phyloP scores from a whole-genome alignment of 2,329 filamentous ascomycete species.

The Aureobasidium sp. region DNA sequence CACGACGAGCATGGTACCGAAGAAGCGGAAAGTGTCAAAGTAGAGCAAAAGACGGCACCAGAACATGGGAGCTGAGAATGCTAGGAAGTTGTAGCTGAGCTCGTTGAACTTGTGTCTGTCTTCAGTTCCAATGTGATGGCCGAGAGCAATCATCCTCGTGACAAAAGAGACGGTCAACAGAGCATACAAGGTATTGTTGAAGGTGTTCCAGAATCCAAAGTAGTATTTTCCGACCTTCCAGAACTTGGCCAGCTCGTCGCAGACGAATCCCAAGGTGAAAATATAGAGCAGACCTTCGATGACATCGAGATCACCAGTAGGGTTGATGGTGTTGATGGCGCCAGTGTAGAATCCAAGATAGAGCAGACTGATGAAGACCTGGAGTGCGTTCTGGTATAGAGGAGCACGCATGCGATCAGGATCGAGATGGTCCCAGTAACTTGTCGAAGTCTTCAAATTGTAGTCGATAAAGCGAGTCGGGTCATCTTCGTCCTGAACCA shows the following conservation, averaged over 20 bases:
- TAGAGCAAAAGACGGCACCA: conserved; percentile 91
- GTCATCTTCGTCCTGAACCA: conserved; percentile 91
- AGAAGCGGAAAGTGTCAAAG: conserved; percentile 88
- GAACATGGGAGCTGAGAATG: conserved; percentile 92
- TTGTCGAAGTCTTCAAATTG: conserved; percentile 68
- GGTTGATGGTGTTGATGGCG: conserved; percentile 92
- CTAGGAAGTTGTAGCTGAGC: conserved; percentile 87
- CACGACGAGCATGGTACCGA: conserved; percentile 96
- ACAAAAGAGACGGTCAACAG: conserved; percentile 73
- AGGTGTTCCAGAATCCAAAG: conserved; percentile 93
- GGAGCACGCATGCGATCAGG: conserved; percentile 92
- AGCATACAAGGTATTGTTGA: conserved; percentile 77
- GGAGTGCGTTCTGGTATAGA: conserved; percentile 83
- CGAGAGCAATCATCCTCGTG: conserved; percentile 70
- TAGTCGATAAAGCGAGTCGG: conserved; percentile 86
- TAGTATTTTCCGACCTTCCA: conserved; percentile 93
- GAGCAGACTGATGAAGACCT: conserved; percentile 75
- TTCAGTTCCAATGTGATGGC: conserved; percentile 45
- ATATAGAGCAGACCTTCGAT: conserved; percentile 80
- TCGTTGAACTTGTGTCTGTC: conserved; percentile 61
- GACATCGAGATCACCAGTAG: conserved; percentile 70
- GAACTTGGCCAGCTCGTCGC: conserved; percentile 79
- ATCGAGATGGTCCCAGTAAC: conserved; percentile 76
- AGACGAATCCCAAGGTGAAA: conserved; percentile 86
- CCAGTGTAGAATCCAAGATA: conserved; percentile 81